Base-by-base conservation (phyloP, 768 basidiomycete species). In the Xerocomus brunneocitrinus region DNA sequence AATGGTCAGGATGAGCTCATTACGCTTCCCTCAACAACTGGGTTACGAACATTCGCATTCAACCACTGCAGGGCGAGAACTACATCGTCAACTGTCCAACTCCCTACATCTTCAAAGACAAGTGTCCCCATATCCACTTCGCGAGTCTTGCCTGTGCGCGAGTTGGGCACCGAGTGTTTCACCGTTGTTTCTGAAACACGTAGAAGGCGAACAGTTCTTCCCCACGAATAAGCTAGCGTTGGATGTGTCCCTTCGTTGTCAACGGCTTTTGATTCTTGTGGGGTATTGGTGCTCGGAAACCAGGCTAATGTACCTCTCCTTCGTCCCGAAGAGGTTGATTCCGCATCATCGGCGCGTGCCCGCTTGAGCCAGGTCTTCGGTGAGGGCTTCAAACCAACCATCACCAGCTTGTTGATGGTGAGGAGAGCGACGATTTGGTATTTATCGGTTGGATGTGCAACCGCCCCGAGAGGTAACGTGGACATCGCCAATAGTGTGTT, bases 331-430 rank as follows among this genome's bases (percentile, higher is more conserved):
- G 73, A 70, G 53, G 69, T 66, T n/a, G 64, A 59, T 3, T 70
- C 71, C 8, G 74, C 75, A 50, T 79, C 79, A 25, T 73, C 62
- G 12, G 77, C 75, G 9, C 89, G 83, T 54, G 83, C 74, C 49
- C 76, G 80, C 63, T 90, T 85, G 63, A 89, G 87, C 93, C 94
- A 98, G 0, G 95, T 99, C 64, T 89, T 84, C 8, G 97, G 91
- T 0, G 83, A 79, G 3, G 97, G 97, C 61, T 91, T 94, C 56
- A 99, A 67, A 5, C 94, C 94, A 9, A 98, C 93, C 34, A 98
- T 80, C 12, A 99, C 89, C 4, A 98, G 75, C 66, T 99, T 99
- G 24, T 85, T 79, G 0, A 91, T 84, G 0, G 97, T 99, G 30
- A 98, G 76, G 43, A 99, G 70, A 0, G 95, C 93, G 31, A 91